These are phyloP conservation scores for Forsythia suspensa DNA, from an alignment of 257 asterid species.

Conservation along the genomic window DNA sequence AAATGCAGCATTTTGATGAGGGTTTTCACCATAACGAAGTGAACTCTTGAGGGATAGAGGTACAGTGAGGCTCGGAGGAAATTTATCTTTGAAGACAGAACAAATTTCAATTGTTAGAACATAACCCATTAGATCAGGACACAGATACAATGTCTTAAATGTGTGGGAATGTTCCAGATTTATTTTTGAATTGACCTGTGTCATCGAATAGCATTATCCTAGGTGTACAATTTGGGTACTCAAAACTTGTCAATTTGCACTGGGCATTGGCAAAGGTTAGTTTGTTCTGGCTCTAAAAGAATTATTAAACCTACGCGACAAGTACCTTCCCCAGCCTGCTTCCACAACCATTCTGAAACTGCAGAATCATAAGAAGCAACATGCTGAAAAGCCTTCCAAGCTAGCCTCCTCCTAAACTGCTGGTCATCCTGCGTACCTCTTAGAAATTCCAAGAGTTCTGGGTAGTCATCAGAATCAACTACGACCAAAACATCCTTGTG, in stretches of 20 bases:
- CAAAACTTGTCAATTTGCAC: not conserved
- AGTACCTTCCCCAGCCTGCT: slow-evolving; percentile 81
- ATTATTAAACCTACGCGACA: slow-evolving; percentile 9
- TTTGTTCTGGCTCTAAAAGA: slow-evolving; percentile 10
- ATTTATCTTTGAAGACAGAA: slow-evolving; percentile 54
- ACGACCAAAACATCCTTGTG: slow-evolving; percentile 94
- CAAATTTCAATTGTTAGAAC: slow-evolving; percentile 21
- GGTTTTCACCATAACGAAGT: slow-evolving; percentile 97
- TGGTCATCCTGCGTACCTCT: slow-evolving; percentile 58
- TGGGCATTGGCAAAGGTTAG: not conserved
- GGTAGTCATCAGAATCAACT: slow-evolving; percentile 86
- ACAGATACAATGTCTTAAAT: not conserved
- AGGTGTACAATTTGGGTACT: slow-evolving; percentile 2
- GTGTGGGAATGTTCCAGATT: not conserved
- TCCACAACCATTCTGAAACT: slow-evolving; percentile 98
- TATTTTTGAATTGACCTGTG: slow-evolving; percentile 12
- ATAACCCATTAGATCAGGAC: not conserved
- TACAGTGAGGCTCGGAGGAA: slow-evolving; percentile 75
- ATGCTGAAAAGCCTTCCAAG: slow-evolving; percentile 97
- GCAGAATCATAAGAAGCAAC: slow-evolving; percentile 98
- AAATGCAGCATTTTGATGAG: slow-evolving; percentile 97
- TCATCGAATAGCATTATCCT: not conserved
- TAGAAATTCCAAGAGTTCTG: slow-evolving; percentile 70
- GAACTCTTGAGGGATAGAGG: slow-evolving; percentile 77
- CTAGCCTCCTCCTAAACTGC: slow-evolving; percentile 69